Conservation (phyloP, 2,329 filamentous ascomycete genomes). For the Venturia carpophila region DNA sequence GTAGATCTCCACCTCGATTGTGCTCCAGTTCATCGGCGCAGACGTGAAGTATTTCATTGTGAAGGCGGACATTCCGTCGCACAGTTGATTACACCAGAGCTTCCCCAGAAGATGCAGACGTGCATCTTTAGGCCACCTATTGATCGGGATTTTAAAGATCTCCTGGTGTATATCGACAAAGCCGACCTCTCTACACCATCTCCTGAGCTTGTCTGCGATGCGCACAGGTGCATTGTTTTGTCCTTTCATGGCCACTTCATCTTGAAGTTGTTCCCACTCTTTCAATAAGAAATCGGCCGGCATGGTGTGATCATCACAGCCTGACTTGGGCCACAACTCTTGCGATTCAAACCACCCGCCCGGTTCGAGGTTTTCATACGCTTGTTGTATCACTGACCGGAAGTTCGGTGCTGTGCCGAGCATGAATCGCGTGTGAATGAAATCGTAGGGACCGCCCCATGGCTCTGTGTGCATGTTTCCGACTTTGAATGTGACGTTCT, state of each 20-base stretch:
- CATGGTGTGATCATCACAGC: slow-evolving; percentile 50
- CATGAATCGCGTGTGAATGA: slow-evolving; percentile 53
- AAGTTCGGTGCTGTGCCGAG: slow-evolving; percentile 52
- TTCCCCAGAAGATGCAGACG: slow-evolving; percentile 42
- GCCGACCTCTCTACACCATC: slow-evolving; percentile 48
- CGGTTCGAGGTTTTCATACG: slow-evolving; percentile 46
- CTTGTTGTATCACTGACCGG: slow-evolving; percentile 45
- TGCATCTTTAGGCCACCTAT: slow-evolving; percentile 44
- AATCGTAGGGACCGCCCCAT: slow-evolving; percentile 54
- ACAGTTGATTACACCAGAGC: slow-evolving; percentile 42
- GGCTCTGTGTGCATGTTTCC: slow-evolving; percentile 50
- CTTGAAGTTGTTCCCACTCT: slow-evolving; percentile 39
- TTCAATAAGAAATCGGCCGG: slow-evolving; percentile 37
- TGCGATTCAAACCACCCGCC: slow-evolving; percentile 46
- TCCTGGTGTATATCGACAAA: slow-evolving; percentile 50
- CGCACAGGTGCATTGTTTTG: slow-evolving; percentile 37
- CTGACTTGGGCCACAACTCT: slow-evolving; percentile 37
- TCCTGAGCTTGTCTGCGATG: slow-evolving; percentile 46
- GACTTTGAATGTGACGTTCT: slow-evolving; percentile 66
- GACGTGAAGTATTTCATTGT: slow-evolving; percentile 36
- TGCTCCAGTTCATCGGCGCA: slow-evolving; percentile 36
- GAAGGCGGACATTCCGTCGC: slow-evolving; percentile 39
- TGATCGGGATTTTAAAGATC: slow-evolving; percentile 46
- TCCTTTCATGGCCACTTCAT: slow-evolving; percentile 37
- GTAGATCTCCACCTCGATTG: slow-evolving; percentile 38